Base-by-base conservation (phyloP, 495 filamentous ascomycete genomes). In the Polyplosphaeria fusca region DNA sequence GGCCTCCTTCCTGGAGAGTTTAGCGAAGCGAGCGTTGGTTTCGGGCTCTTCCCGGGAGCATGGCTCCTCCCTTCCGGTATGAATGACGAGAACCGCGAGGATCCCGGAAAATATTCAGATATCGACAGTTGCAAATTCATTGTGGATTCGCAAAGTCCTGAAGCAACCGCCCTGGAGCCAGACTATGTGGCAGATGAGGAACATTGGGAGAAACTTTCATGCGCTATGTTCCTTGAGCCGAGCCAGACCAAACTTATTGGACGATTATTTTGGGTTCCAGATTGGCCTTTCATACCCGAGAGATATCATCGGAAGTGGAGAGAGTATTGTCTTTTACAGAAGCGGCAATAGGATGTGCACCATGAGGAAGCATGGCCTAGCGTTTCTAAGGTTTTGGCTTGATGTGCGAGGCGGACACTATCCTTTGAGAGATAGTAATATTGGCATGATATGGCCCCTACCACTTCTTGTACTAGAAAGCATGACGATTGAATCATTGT, bases 1-100 rank as follows among this genome's bases (percentile, higher is more conserved):
- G 94, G 94, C 9, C 71, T 99, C 35, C 77, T 99, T 22, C 94
- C 94, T 1, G 94, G 94, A 3, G 87, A 94, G 66, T 99, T 97
- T 68, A 78, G 79, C 16, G 86, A 89, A 70, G 86, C 82, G 2
- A 74, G 76, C 13, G 81, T 76, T 47, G 80, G 78, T 11, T 68
- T 76, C 60, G 78, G 76, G 19, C 75, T 90, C 60, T 85, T 86
- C 65, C 74, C 86, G 26, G 90, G 89, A 12, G 86, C 90, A 7
- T 95, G 90, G 79, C 73, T 86, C 48, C 78, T 87, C 1, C 87
- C 91, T 1, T 71, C 75, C 16, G 94, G 94, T 11, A 88, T 99
- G 84, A 99, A 99, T 66, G 89, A 96, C 68, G 79, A 82, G 48
- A 99, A 99, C 68, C 74, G 82, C 59, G 91, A 95, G 65, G 94